Evolutionary conservation across 257 asterid genomes (phyloP).

Genomic region (Scutellaria barbata): DNA sequence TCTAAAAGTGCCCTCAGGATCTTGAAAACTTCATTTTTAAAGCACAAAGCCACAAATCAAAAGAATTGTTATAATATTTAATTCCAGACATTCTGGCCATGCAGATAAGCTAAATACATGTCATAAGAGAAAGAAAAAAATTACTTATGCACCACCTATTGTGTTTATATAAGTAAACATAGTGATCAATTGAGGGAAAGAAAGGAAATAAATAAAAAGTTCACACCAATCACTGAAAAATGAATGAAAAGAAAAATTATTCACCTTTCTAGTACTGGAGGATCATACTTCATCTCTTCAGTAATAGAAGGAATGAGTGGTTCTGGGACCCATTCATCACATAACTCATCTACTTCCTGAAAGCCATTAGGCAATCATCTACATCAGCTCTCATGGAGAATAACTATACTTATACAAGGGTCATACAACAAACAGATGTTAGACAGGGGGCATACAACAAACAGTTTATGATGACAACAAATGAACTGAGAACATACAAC

Average conservation of each 20-base stretch:
- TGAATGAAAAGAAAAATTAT: slow-evolving; percentile 10
- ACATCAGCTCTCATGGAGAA: slow-evolving; percentile 28
- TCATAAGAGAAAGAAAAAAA: neutral
- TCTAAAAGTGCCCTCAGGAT: neutral
- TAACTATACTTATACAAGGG: slow-evolving; percentile 25
- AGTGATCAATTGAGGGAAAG: neutral
- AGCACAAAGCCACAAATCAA: slow-evolving; percentile 10
- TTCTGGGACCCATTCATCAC: slow-evolving; percentile 96
- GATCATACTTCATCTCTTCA: slow-evolving; percentile 73
- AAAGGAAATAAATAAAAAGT: neutral
- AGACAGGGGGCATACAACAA: slow-evolving; percentile 26
- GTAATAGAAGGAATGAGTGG: slow-evolving; percentile 73
- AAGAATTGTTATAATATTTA: neutral
- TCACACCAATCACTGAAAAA: slow-evolving; percentile 14
- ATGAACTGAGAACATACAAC: neutral
- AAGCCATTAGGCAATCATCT: slow-evolving; percentile 39
- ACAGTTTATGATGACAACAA: slow-evolving; percentile 12
- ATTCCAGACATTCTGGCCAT: slow-evolving; percentile 7
- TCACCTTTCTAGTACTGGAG: slow-evolving; percentile 90
- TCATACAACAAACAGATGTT: slow-evolving; percentile 8
- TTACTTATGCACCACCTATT: neutral
- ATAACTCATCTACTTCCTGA: slow-evolving; percentile 96
- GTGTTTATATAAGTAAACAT: slow-evolving; percentile 12
- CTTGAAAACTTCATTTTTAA: slow-evolving; percentile 3
- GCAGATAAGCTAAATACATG: slow-evolving; percentile 18